A percentile compares a stretch with the other conserved stretches of the same genome.
Evolutionary conservation across 495 filamentous ascomycete genomes (phyloP).

Genomic region (Aspergillus bertholletiae): DNA sequence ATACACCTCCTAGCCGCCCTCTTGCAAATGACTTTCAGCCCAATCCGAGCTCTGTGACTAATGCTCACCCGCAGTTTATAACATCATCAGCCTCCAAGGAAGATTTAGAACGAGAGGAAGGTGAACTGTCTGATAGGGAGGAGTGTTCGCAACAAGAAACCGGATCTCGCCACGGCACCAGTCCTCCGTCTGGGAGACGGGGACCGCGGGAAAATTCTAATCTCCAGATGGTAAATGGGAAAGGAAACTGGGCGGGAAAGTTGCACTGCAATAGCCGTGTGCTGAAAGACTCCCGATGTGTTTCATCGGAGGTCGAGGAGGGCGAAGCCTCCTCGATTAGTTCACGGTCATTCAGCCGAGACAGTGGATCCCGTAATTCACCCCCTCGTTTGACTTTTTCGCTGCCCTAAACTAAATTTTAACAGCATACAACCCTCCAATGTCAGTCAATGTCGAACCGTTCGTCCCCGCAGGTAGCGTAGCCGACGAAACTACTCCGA

Average conservation of each 20-base stretch:
- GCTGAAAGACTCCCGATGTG: not conserved
- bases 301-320: conserved; percentile 23
- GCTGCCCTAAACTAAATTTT: conserved; percentile 15
- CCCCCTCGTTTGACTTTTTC: not conserved
- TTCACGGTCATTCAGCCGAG: conserved; percentile 22
- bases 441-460: conserved; percentile 24
- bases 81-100: conserved; percentile 1
- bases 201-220: not conserved
- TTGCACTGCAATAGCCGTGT: not conserved
- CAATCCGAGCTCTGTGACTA: not conserved
- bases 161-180: not conserved
- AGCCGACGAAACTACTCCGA: not conserved
- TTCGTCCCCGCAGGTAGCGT: not conserved
- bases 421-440: conserved; percentile 41
- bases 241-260: not conserved
- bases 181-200: not conserved
- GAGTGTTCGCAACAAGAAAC: conserved; percentile 16
- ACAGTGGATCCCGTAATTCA: conserved; percentile 37
- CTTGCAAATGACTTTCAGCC: conserved; percentile 7
- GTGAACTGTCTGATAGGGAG: conserved; percentile 69
- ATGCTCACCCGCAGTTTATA: conserved; percentile 4
- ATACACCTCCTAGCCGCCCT: conserved; percentile 5
- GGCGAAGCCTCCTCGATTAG: conserved; percentile 28
- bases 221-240: not conserved
- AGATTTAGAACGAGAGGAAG: conserved; percentile 57